Percentiles rank a stretch among this genome's conserved stretches.
Conservation (phyloP, 1,139 yeast genomes). For the Candida sp. region DNA sequence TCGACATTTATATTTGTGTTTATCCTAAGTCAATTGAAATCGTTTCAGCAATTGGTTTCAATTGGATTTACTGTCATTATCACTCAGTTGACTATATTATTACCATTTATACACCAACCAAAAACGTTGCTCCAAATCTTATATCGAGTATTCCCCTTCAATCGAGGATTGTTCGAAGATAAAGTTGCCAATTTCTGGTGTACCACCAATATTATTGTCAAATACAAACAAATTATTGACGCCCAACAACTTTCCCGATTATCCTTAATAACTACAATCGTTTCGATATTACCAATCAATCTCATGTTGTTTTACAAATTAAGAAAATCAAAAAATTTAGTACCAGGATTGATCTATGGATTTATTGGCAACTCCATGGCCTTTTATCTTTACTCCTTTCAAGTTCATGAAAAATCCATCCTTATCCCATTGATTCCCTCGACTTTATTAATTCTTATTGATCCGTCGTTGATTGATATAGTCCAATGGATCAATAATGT, state of each 20-base stretch:
- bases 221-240: constrained; percentile 58
- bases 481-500: constrained; percentile 87
- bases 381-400: constrained; percentile 87
- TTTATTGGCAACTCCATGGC: constrained; percentile 84
- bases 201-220: constrained; percentile 72
- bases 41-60: constrained; percentile 38
- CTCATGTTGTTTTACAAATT: constrained; percentile 51
- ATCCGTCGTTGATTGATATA: constrained; percentile 61
- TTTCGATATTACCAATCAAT: constrained; percentile 68
- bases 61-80: constrained; percentile 62
- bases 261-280: constrained; percentile 62
- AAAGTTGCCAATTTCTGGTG: constrained; percentile 99
- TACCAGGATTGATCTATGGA: constrained; percentile 52
- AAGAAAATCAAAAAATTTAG: constrained; percentile 14
- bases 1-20: constrained; percentile 86
- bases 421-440: constrained; percentile 86
- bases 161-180: constrained; percentile 95
- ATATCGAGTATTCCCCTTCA: constrained; percentile 83
- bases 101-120: constrained; percentile 53
- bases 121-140: constrained; percentile 33
- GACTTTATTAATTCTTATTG: constrained; percentile 60
- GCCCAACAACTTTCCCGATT: constrained; percentile 57
- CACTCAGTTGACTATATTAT: constrained; percentile 50
- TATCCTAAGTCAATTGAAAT: constrained; percentile 46
- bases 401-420: constrained; percentile 93